These are phyloP conservation scores for Diospyros lotus DNA, from an alignment of 148 eudicot species.

Conservation along the genomic window DNA sequence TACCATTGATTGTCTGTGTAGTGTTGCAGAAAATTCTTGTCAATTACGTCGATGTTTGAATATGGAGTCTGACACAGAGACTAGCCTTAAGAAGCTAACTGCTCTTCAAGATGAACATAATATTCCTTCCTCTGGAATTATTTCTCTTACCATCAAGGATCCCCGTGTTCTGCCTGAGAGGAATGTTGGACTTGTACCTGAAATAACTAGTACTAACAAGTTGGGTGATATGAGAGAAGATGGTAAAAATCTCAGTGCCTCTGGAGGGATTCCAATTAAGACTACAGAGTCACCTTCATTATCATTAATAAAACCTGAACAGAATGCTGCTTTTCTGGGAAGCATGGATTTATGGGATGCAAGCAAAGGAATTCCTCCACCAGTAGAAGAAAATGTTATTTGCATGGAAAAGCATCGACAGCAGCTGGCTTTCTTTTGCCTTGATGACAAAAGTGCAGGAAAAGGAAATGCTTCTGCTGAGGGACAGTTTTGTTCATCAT, in stretches of 20 bases:
- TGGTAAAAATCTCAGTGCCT: slow-evolving; percentile 11
- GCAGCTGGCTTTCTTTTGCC: slow-evolving; percentile 47
- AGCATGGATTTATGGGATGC: slow-evolving; percentile 68
- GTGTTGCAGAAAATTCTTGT: slow-evolving; percentile 27
- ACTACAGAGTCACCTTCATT: slow-evolving; percentile 19
- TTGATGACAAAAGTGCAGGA: slow-evolving; percentile 30
- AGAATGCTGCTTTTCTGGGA: slow-evolving; percentile 16
- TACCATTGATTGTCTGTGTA: slow-evolving; percentile 25
- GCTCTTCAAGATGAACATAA: slow-evolving; percentile 38
- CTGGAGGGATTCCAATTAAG: neutral
- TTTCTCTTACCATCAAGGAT: slow-evolving; percentile 54
- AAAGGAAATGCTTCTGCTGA: slow-evolving; percentile 15
- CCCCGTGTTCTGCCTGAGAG: slow-evolving; percentile 48
- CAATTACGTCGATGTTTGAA: slow-evolving; percentile 26
- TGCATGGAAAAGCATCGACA: slow-evolving; percentile 55
- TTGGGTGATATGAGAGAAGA: slow-evolving; percentile 17
- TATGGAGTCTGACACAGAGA: slow-evolving; percentile 24
- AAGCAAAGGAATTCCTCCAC: slow-evolving; percentile 50
- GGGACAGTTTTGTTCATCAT: slow-evolving; percentile 35
- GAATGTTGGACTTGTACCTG: slow-evolving; percentile 20
- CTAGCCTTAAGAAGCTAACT: slow-evolving; percentile 22
- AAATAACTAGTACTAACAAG: slow-evolving; percentile 10
- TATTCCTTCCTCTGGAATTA: slow-evolving; percentile 33
- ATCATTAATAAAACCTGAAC: slow-evolving; percentile 22
- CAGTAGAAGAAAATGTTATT: slow-evolving; percentile 66